Base-by-base conservation (phyloP, 2,329 filamentous ascomycete species). In the Stagonosporopsis vannaccii region DNA sequence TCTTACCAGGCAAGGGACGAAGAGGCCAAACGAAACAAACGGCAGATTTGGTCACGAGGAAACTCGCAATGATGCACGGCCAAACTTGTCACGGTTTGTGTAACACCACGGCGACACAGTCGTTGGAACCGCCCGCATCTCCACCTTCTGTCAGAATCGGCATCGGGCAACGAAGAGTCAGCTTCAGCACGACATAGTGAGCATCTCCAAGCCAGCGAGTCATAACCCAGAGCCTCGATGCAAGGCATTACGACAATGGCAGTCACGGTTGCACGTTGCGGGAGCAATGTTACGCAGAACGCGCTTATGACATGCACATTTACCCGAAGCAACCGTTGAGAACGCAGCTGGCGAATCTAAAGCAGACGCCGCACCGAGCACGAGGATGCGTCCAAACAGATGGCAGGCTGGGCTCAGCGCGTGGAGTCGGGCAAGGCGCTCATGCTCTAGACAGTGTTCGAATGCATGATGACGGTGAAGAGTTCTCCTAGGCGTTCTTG, bases 371-470 rank as follows among this genome's bases (percentile, higher is more conserved):
- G 54, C 59, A 48, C 43, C 30, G 53, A 65, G 63, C 68, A 69
- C 69, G 66, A 72, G 68, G 67, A 69, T 63, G 58, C 62, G 64
- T 63, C 30, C 59, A 44, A 62, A 40, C 35, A 60, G 45, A 62
- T 44, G 49, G 58, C 46, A 58, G 30, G 33, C 43, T 39, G 37
- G 42, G 37, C 47, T 56, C 42, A 42, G 55, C 40, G 56, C 61
- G 68, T 69, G 65, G 65, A 63, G 51, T 49, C 49, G 60, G 60
- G 65, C 61, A 63, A 64, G 65, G 61, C 50, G 43, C 49, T 58
- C 53, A 58, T 60, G 55, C 51, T 59, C 30, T 49, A 39, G 37
- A 51, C 13, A 35, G 12, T 26, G 40, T 13, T 33, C 40, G 46
- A 41, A 60, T 61, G 58, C 52, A 53, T 51, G 46, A 62, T 65